Base-by-base conservation (phyloP, 352 stramenopile species). In the Pythium aquatile region DNA sequence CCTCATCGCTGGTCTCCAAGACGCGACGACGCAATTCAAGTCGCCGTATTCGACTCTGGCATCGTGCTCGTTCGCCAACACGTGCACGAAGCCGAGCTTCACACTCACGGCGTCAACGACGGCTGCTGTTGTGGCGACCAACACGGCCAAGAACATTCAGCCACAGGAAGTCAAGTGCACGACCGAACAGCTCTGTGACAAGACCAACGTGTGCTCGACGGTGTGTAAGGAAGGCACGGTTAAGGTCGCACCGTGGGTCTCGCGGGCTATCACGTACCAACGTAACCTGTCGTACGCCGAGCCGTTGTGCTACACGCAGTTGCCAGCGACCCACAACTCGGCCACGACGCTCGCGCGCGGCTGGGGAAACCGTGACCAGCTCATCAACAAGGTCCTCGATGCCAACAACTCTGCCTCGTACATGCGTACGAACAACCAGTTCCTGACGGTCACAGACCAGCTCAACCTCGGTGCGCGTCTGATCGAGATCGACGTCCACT, bases 401-500 rank as follows among this genome's bases (percentile, higher is more conserved):
- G 73, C 71, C 58, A 83, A 71, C 44, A 83, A 89, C 42, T 70
- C 73, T 28, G 81, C 77, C 61, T 85, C 76, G 20, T 68, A 63
- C 53, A 74, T 92, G 69, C 78, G 79, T 47, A 94, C 83, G 1
- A 87, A 85, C 57, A 85, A 91, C 61, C 83, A 92, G 67, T 73
- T 90, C 20, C 79, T 94, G 51, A 89, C 69, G 2, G 52, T 96
- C 4, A 87, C 83, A 17, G 87, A 96, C 51, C 85, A 94, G 69
- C 68, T 96, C 47, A 78, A 85, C 46, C 72, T 96, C 30, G 87
- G 87, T 6, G 84, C 78, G 13, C 77, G 87, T 4, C 87, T 93
- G 33, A 71, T 96, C 49, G 87, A 96, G 69, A 58, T 93, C 16
- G 87, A 96, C 46, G 77, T 89, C 40, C 87, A 96, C 72, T 96